phyloP scores from a whole-genome alignment of 2,329 filamentous ascomycete genomes.

The Trichophyton equinum region DNA sequence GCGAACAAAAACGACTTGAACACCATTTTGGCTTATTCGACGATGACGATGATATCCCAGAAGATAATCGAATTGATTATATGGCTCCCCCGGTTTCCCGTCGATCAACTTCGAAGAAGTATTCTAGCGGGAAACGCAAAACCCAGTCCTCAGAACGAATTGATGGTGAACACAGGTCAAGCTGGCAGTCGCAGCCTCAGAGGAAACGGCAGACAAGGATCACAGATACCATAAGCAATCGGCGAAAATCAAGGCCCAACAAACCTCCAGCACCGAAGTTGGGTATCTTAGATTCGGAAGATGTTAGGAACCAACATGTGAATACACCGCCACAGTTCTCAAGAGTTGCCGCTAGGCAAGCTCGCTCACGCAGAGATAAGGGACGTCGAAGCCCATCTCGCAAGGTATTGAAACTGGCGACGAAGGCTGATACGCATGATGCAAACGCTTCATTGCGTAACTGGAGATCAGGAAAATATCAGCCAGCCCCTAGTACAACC shows the following conservation, averaged over 20 bases:
- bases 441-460: constrained; percentile 37
- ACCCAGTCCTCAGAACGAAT: constrained; percentile 1
- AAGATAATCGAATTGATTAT: constrained; percentile 33
- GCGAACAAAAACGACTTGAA: not conserved
- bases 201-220: constrained; percentile 25
- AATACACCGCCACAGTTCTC: constrained; percentile 41
- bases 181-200: constrained; percentile 10
- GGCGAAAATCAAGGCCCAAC: constrained; percentile 16
- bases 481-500: not conserved
- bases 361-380: constrained; percentile 35
- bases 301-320: constrained; percentile 20
- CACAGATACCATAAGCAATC: constrained; percentile 22
- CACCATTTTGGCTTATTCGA: not conserved
- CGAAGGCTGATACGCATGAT: constrained; percentile 42
- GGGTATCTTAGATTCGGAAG: constrained; percentile 42
- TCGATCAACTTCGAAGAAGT: constrained; percentile 15
- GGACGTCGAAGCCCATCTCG: constrained; percentile 40
- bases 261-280: constrained; percentile 20
- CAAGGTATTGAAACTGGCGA: constrained; percentile 43
- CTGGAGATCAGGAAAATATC: constrained; percentile 40
- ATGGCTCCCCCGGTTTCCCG: constrained; percentile 26
- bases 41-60: constrained; percentile 26
- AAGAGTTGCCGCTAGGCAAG: constrained; percentile 42
- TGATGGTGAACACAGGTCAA: constrained; percentile 1
- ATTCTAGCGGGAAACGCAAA: constrained; percentile 4